Evolutionary conservation across 257 asterid species (phyloP).

Genomic region (Scutellaria galericulata): DNA sequence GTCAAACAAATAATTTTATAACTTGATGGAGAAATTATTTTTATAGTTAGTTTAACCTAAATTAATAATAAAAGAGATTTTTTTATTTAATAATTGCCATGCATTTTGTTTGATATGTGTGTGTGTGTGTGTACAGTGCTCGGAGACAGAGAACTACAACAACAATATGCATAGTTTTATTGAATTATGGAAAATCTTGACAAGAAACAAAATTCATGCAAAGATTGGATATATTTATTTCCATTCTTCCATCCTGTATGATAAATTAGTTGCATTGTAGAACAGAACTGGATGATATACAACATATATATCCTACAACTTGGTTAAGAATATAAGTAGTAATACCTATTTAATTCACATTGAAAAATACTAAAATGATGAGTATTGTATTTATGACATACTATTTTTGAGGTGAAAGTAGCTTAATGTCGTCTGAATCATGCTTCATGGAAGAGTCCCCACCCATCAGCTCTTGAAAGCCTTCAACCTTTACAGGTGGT

Average conservation of each 20-base stretch:
- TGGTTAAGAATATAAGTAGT: conserved; percentile 1
- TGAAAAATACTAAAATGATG: conserved; percentile 12
- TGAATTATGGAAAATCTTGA: too few relatives aligned
- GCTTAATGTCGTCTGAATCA: conserved; percentile 81
- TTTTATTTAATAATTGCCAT: too few relatives aligned
- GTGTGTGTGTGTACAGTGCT: too few relatives aligned
- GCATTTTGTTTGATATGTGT: too few relatives aligned
- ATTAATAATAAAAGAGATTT: too few relatives aligned
- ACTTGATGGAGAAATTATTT: too few relatives aligned
- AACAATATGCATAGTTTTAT: too few relatives aligned
- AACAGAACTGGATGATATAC: conserved; percentile 26
- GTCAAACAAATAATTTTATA: too few relatives aligned
- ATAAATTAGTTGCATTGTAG: background rate
- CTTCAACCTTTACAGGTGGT: conserved; percentile 97
- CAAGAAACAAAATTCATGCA: background rate
- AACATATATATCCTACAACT: conserved; percentile 5
- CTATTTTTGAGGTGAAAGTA: conserved; percentile 73
- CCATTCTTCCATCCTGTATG: conserved; percentile 5
- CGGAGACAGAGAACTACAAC: too few relatives aligned
- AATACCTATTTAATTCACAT: conserved; percentile 31
- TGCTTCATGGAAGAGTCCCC: conserved; percentile 85
- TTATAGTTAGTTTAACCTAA: too few relatives aligned
- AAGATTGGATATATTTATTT: background rate
- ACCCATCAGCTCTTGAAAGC: conserved; percentile 96
- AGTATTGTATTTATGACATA: background rate